Evolutionary conservation across 2,329 filamentous ascomycete genomes (phyloP).

Genomic region (Phialophora chinensis): DNA sequence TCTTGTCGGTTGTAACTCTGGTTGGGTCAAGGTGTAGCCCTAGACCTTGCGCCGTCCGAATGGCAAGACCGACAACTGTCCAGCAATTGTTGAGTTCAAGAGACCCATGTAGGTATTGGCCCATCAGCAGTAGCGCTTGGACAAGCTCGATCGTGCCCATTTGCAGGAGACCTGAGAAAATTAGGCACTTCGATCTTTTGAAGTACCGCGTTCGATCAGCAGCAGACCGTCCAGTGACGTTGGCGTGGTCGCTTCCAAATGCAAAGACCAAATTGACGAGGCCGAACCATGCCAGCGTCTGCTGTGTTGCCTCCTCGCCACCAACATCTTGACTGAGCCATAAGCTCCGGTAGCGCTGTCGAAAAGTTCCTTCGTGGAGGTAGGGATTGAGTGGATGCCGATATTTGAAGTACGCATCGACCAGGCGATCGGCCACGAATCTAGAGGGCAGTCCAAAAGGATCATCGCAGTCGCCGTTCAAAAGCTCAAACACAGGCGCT

Average conservation of each 20-base stretch:
- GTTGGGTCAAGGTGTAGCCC: conserved; percentile 14
- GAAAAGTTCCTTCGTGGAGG: conserved; percentile 15
- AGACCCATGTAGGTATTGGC: conserved; percentile 12
- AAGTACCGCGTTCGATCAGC: conserved; percentile 14
- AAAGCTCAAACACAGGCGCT: conserved; percentile 5
- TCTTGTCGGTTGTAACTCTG: conserved; percentile 8
- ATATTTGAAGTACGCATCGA: conserved; percentile 13
- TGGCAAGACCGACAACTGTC: conserved; percentile 15
- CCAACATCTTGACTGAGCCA: conserved; percentile 16
- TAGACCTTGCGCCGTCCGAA: conserved; percentile 14
- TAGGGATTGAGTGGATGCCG: conserved; percentile 15
- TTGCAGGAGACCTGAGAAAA: conserved; percentile 13
- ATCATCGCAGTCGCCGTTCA: conserved; percentile 8
- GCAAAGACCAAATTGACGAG: conserved; percentile 15
- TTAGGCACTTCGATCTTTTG: conserved; percentile 12
- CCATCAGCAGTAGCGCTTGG: conserved; percentile 16
- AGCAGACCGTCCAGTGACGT: conserved; percentile 7
- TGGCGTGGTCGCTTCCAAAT: conserved; percentile 15
- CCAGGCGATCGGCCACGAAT: conserved; percentile 10
- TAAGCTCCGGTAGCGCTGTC: conserved; percentile 6
- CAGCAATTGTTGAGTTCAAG: conserved; percentile 12
- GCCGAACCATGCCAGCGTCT: conserved; percentile 11
- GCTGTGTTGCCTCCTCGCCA: conserved; percentile 11
- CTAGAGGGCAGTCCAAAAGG: conserved; percentile 11
- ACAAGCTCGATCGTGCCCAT: conserved; percentile 17